Evolutionary conservation across 1,139 yeast species (phyloP).

Genomic region (Zhuliangozyma parablackwelliae): DNA sequence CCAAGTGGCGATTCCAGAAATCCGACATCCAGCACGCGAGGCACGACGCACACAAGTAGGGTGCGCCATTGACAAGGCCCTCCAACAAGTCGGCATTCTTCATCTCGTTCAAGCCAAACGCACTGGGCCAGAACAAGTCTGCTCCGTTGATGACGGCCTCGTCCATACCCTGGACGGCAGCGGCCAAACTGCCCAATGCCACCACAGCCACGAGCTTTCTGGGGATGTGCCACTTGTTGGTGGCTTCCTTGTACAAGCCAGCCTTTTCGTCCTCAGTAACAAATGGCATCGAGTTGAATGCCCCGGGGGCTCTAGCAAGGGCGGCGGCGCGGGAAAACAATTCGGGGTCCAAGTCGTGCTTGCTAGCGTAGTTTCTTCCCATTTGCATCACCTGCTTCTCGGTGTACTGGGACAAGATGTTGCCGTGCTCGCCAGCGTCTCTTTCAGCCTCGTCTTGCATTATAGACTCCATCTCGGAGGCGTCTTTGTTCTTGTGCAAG

Average conservation of each 20-base stretch:
- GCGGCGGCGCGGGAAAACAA: constrained; percentile 73
- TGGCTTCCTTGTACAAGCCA: constrained; percentile 51
- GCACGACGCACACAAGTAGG: constrained; percentile 69
- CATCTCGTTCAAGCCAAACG: constrained; percentile 47
- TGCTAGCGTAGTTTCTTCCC: constrained; percentile 66
- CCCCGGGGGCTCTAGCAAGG: constrained; percentile 62
- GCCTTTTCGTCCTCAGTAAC: constrained; percentile 56
- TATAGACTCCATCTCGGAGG: constrained; percentile 22
- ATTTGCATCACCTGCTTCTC: constrained; percentile 63
- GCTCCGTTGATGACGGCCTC: constrained; percentile 88
- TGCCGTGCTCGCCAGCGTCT: constrained; percentile 37
- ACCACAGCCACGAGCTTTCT: constrained; percentile 55
- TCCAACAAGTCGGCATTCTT: constrained; percentile 60
- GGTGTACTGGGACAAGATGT: constrained; percentile 59
- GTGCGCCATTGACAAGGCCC: constrained; percentile 78
- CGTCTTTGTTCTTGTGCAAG: constrained; percentile 14
- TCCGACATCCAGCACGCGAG: constrained; percentile 75
- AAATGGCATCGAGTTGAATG: constrained; percentile 55
- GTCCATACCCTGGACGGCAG: constrained; percentile 92
- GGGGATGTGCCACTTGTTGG: constrained; percentile 67
- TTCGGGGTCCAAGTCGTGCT: constrained; percentile 59
- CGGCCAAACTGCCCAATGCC: constrained; percentile 79
- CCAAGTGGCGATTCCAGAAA: constrained; percentile 55
- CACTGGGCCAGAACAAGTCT: constrained; percentile 58
- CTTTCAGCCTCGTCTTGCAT: constrained; percentile 19